These are phyloP conservation scores for Agroathelia rolfsii DNA, from an alignment of 1,284 basidiomycete species.

Conservation along the genomic window DNA sequence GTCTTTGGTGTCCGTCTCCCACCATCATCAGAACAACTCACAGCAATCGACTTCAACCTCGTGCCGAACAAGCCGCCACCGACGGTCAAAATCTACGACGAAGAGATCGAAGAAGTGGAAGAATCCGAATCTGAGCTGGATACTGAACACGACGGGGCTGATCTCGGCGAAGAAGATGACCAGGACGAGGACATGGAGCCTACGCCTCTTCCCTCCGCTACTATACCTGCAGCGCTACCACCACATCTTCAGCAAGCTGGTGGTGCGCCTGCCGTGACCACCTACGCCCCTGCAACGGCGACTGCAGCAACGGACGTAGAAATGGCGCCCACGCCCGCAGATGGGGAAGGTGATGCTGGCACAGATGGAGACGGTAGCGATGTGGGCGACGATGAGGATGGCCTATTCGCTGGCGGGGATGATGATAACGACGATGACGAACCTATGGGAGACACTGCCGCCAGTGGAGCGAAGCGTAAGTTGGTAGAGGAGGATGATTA, in stretches of 20 bases:
- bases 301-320: constrained; percentile 54
- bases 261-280: constrained; percentile 16
- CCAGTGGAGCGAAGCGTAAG: constrained; percentile 64
- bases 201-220: constrained; percentile 27
- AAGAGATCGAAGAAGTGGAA: constrained; percentile 70
- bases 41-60: constrained; percentile 87
- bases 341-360: constrained; percentile 27
- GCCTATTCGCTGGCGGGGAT: constrained; percentile 53
- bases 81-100: constrained; percentile 62
- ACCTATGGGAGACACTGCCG: constrained; percentile 34
- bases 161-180: constrained; percentile 37
- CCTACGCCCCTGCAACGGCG: constrained; percentile 12
- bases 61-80: constrained; percentile 80
- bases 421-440: constrained; percentile 64
- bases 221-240: no score
- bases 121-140: constrained; percentile 56
- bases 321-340: constrained; percentile 34
- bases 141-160: no score
- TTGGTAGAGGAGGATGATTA: constrained; percentile 80
- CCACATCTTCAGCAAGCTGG: not conserved
- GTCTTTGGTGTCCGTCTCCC: constrained; percentile 91
- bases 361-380: constrained; percentile 60
- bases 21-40: constrained; percentile 73
- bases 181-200: constrained; percentile 54
- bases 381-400: constrained; percentile 45